phyloP scores from a whole-genome alignment of 768 basidiomycete species.

The Boletus subparvulus region DNA sequence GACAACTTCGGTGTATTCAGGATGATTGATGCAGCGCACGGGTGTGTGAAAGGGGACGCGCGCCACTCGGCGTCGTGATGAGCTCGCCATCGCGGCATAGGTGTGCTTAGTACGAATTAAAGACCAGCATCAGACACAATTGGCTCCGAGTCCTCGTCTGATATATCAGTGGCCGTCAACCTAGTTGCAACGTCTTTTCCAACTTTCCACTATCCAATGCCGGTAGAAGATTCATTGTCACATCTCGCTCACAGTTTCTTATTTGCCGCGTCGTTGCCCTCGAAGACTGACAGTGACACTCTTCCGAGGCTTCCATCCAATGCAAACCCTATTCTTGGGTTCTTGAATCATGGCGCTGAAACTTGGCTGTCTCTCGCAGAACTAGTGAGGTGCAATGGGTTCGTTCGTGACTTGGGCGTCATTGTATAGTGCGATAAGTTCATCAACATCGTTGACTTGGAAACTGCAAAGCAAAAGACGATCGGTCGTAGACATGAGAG shows the following conservation, averaged over 20 bases:
- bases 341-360: conserved; percentile 13
- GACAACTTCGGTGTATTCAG: no score
- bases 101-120: no score
- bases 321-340: conserved; percentile 27
- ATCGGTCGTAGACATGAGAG: conserved; percentile 25
- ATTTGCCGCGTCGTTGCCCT: conserved; percentile 17
- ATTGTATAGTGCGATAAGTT: conserved; percentile 20
- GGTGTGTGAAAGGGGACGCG: no score
- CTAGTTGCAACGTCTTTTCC: conserved; percentile 31
- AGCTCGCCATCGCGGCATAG: no score
- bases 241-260: conserved; percentile 26
- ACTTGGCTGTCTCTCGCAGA: conserved; percentile 19
- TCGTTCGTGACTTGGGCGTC: conserved; percentile 16
- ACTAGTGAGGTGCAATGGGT: conserved; percentile 20
- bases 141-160: no score
- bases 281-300: conserved; percentile 9
- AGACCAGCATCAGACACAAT: no score
- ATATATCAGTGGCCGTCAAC: conserved; percentile 27
- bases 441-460: background rate
- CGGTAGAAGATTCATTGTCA: background rate
- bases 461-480: conserved; percentile 26
- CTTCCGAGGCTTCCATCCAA: no score
- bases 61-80: no score
- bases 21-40: no score
- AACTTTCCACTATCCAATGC: conserved; percentile 29